Evolutionary conservation across 1,284 basidiomycete genomes (phyloP).

Genomic region (Cutaneotrichosporon spelunceum): DNA sequence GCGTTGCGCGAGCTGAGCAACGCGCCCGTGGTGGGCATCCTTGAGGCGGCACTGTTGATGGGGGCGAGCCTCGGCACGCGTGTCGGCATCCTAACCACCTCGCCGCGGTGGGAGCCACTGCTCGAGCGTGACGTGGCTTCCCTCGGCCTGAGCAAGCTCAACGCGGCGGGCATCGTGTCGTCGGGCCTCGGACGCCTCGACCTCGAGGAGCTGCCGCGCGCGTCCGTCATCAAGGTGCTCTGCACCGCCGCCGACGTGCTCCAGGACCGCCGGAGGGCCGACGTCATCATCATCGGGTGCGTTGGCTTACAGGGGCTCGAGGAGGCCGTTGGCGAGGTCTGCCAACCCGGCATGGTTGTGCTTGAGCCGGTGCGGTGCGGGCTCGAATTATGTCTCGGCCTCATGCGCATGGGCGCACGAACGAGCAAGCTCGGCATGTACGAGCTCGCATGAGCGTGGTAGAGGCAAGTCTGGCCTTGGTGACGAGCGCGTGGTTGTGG

Average conservation of each 20-base stretch:
- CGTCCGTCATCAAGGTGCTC: slow-evolving; percentile 51
- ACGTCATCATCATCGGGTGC: slow-evolving; percentile 56
- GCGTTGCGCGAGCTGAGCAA: slow-evolving; percentile 51
- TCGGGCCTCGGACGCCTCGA: slow-evolving; percentile 55
- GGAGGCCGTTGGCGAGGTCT: slow-evolving; percentile 43
- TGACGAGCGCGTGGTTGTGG: too few relatives aligned
- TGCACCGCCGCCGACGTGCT: slow-evolving; percentile 36
- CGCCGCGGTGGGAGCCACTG: slow-evolving; percentile 54
- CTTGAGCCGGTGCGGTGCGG: slow-evolving; percentile 54
- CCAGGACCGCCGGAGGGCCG: slow-evolving; percentile 44
- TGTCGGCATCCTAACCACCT: slow-evolving; percentile 58
- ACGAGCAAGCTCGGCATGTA: slow-evolving; percentile 38
- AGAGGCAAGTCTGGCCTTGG: too few relatives aligned
- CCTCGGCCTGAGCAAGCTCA: slow-evolving; percentile 33
- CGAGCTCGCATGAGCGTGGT: slow-evolving; percentile 10
- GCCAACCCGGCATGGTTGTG: slow-evolving; percentile 45
- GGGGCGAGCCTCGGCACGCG: slow-evolving; percentile 38
- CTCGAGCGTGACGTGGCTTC: slow-evolving; percentile 50
- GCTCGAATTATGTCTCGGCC: slow-evolving; percentile 34
- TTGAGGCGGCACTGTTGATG: slow-evolving; percentile 55
- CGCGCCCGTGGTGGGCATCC: slow-evolving; percentile 54
- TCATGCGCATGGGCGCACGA: slow-evolving; percentile 29
- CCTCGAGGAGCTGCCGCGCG: slow-evolving; percentile 50
- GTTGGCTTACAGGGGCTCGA: slow-evolving; percentile 58
- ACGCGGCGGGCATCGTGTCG: slow-evolving; percentile 54